These are phyloP conservation scores for Tausonia pullulans DNA, from an alignment of 1,284 basidiomycete species.

Conservation along the genomic window DNA sequence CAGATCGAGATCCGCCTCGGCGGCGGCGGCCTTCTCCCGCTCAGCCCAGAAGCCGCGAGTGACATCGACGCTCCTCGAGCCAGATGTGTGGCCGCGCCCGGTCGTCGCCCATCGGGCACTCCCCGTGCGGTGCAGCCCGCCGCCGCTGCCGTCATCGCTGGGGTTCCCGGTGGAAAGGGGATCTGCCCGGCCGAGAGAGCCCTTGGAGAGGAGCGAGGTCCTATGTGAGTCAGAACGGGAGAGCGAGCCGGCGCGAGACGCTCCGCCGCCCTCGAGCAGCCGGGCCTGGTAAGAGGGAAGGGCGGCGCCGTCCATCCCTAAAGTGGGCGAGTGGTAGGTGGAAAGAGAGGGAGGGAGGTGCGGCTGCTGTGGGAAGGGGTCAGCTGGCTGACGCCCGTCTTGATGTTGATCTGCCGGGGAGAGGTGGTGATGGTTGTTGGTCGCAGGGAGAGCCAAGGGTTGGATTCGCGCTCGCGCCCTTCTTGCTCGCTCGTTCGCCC, in stretches of 20 bases:
- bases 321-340: not conserved
- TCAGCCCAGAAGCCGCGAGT: slow-evolving; percentile 16
- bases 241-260: slow-evolving; percentile 2
- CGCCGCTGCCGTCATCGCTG: not conserved
- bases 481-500: too few species aligned
- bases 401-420: not conserved
- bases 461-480: not conserved
- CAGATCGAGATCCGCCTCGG: not conserved
- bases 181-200: not conserved
- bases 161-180: not conserved
- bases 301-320: not conserved
- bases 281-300: slow-evolving; percentile 16
- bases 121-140: not conserved
- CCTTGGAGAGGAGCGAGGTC: not conserved
- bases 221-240: slow-evolving; percentile 12
- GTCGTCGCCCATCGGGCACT: not conserved
- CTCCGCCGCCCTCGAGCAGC: slow-evolving; percentile 2
- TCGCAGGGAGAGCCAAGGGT: not conserved
- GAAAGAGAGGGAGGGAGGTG: not conserved
- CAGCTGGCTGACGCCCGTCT: not conserved
- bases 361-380: not conserved
- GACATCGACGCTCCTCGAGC: slow-evolving; percentile 13
- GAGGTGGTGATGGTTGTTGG: not conserved
- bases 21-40: slow-evolving; percentile 10
- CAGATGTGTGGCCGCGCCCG: slow-evolving; percentile 8